Conservation (phyloP, 2,329 filamentous ascomycete genomes). For the Alternaria gansuensis region DNA sequence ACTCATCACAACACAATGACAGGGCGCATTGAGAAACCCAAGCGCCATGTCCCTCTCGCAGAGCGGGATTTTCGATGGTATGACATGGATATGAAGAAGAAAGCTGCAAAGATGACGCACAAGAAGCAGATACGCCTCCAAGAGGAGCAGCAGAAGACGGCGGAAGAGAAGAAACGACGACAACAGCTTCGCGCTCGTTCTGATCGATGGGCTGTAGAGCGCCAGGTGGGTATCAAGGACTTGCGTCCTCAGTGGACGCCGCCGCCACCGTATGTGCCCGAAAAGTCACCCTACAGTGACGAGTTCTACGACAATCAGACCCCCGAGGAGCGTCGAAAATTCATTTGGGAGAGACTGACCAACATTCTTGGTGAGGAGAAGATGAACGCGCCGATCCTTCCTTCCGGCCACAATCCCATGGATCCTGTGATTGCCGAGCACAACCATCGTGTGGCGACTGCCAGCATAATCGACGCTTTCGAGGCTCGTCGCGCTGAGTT, state of each 20-base stretch:
- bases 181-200: background rate
- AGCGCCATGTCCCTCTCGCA: background rate
- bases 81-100: conserved; percentile 5
- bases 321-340: conserved; percentile 9
- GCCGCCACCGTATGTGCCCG: background rate
- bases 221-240: background rate
- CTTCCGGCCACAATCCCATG: conserved; percentile 16
- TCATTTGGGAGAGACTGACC: conserved; percentile 8
- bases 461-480: background rate
- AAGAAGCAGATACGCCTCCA: background rate
- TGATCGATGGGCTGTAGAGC: background rate
- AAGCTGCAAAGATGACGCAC: background rate
- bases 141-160: background rate
- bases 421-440: conserved; percentile 16
- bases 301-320: conserved; percentile 11
- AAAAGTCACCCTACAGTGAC: background rate
- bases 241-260: background rate
- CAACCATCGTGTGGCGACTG: conserved; percentile 5
- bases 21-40: background rate
- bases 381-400: conserved; percentile 12
- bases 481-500: background rate
- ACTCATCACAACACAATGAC: background rate
- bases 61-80: background rate
- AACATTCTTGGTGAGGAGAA: conserved; percentile 13
- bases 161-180: background rate